phyloP scores from a whole-genome alignment of 2,329 filamentous ascomycete species.

The Neofusicoccum umdonicola region DNA sequence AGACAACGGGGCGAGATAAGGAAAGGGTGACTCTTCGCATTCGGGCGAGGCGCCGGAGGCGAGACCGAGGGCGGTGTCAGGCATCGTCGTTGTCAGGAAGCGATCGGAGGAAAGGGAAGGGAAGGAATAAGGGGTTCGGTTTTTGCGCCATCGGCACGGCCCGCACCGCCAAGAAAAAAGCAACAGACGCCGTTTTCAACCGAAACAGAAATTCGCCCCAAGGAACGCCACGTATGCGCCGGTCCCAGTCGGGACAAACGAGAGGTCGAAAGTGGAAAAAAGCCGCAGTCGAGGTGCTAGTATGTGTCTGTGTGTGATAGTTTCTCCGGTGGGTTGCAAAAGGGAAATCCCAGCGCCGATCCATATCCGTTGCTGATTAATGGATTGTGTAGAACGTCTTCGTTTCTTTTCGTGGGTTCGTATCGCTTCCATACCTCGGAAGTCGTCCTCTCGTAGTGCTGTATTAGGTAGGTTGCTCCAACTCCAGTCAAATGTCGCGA shows the following conservation, averaged over 20 bases:
- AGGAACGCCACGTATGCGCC: slow-evolving; percentile 14
- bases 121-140: slow-evolving; percentile 13
- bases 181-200: slow-evolving; percentile 14
- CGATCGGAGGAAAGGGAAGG: background rate
- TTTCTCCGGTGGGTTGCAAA: background rate
- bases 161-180: slow-evolving; percentile 13
- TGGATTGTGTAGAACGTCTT: slow-evolving; percentile 10
- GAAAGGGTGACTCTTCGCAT: background rate
- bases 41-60: background rate
- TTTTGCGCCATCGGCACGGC: slow-evolving; percentile 14
- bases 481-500: background rate
- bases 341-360: slow-evolving; percentile 2
- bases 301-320: background rate
- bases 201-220: slow-evolving; percentile 7
- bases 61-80: slow-evolving; percentile 14
- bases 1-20: slow-evolving; percentile 1
- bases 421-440: slow-evolving; percentile 5
- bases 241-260: slow-evolving; percentile 9
- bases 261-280: slow-evolving; percentile 1
- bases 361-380: slow-evolving; percentile 9
- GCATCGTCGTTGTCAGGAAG: slow-evolving; percentile 1
- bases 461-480: slow-evolving; percentile 4
- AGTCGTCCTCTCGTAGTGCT: slow-evolving; percentile 7
- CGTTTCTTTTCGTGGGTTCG: slow-evolving; percentile 8
- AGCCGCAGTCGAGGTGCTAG: slow-evolving; percentile 1